These are phyloP conservation scores for Scleroderma citrinum DNA, from an alignment of 768 basidiomycete species.

Conservation along the genomic window DNA sequence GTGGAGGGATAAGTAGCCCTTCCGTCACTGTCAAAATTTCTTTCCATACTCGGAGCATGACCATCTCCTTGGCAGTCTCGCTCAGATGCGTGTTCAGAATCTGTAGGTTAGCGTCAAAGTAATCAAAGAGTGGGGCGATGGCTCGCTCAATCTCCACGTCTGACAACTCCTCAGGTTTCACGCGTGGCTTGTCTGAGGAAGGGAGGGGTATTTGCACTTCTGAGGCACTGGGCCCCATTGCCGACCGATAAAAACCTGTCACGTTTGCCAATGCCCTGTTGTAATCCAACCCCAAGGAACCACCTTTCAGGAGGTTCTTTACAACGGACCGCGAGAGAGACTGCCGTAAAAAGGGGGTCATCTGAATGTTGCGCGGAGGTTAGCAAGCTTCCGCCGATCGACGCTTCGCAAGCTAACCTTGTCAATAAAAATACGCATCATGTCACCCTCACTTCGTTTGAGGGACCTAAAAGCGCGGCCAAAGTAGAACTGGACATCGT, in stretches of 20 bases:
- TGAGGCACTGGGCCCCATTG: constrained; percentile 54
- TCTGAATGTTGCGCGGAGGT: constrained; percentile 41
- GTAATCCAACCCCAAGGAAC: constrained; percentile 60
- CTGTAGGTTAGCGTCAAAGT: constrained; percentile 90
- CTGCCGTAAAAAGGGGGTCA: constrained; percentile 89
- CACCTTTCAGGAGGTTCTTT: constrained; percentile 68
- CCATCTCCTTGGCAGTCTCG: constrained; percentile 80
- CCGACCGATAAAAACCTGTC: constrained; percentile 76
- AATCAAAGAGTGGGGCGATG: constrained; percentile 88
- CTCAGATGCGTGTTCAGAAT: constrained; percentile 86
- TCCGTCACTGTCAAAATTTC: constrained; percentile 86
- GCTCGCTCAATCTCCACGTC: constrained; percentile 94
- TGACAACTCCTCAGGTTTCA: constrained; percentile 73
- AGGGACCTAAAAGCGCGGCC: constrained; percentile 91
- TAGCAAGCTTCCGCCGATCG: neutral
- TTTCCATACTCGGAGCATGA: constrained; percentile 95
- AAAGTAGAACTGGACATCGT: constrained; percentile 96
- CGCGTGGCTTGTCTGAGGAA: constrained; percentile 65
- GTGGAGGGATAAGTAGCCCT: constrained; percentile 81
- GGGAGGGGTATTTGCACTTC: constrained; percentile 80
- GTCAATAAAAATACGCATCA: constrained; percentile 94
- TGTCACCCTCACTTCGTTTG: constrained; percentile 90
- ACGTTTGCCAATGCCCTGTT: constrained; percentile 85
- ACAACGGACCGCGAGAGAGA: constrained; percentile 73
- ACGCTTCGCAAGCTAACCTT: constrained; percentile 50